These are phyloP conservation scores for Hyphochytrium catenoides DNA, from an alignment of 352 stramenopile genomes.

Conservation along the genomic window DNA sequence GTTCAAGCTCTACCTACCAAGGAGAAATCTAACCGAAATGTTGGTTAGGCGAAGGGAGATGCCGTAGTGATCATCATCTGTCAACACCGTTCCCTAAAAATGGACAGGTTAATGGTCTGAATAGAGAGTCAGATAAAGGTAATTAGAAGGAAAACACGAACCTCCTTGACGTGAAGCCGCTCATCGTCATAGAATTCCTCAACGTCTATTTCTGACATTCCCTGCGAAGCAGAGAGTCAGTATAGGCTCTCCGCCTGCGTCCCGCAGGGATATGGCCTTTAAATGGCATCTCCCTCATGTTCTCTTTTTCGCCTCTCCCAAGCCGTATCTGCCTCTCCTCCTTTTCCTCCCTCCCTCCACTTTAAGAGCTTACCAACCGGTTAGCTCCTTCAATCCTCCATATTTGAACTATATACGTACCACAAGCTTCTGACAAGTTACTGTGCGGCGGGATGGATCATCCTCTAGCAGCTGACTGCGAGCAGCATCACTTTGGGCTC, in stretches of 20 bases:
- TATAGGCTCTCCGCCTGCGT: no score
- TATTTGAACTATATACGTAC: no score
- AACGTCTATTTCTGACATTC: slow-evolving; percentile 58
- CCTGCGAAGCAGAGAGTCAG: no score
- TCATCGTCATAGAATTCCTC: slow-evolving; percentile 57
- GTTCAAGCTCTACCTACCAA: no score
- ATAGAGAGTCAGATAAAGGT: slow-evolving; percentile 1
- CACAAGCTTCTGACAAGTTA: slow-evolving; percentile 38
- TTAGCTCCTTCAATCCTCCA: no score
- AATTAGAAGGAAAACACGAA: slow-evolving; percentile 5
- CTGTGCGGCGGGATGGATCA: slow-evolving; percentile 37
- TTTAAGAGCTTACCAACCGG: no score
- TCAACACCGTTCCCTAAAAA: slow-evolving; percentile 28
- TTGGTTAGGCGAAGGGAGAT: slow-evolving; percentile 44
- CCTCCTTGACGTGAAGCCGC: slow-evolving; percentile 54
- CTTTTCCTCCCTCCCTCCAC: no score
- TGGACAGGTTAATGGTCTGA: neutral
- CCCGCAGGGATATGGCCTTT: no score
- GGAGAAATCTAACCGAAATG: slow-evolving; percentile 45
- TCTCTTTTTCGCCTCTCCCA: no score
- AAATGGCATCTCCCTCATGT: no score
- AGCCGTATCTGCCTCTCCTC: no score
- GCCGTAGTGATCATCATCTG: slow-evolving; percentile 51
- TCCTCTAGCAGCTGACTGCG: slow-evolving; percentile 58
- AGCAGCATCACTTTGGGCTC: slow-evolving; percentile 52